These are phyloP conservation scores for Escallonia rubra DNA, from an alignment of 129 eudicot genomes.

Conservation along the genomic window DNA sequence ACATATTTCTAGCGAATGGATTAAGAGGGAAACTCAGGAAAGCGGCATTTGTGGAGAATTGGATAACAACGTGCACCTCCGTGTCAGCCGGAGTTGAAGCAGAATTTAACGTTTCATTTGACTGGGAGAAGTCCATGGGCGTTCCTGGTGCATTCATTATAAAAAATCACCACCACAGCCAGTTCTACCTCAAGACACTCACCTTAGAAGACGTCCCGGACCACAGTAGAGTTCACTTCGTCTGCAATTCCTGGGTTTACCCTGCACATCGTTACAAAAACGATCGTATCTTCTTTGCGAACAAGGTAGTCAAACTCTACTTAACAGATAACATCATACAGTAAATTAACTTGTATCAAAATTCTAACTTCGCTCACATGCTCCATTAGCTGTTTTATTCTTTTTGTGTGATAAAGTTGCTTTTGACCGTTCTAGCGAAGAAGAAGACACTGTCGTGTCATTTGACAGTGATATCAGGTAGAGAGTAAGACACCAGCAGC, in stretches of 20 bases:
- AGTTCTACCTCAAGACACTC: conserved; percentile 28
- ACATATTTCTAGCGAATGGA: conserved; percentile 1
- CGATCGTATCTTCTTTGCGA: conserved; percentile 28
- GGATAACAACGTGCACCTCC: neutral
- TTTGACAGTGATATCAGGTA: neutral
- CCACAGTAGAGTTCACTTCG: conserved; percentile 23
- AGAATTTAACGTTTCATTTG: conserved; percentile 16
- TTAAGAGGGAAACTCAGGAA: conserved; percentile 16
- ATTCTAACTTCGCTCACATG: neutral
- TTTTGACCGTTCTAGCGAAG: no score
- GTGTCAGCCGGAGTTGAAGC: conserved; percentile 5
- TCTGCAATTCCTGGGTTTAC: conserved; percentile 39
- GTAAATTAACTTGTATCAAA: neutral
- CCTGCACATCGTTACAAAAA: conserved; percentile 16
- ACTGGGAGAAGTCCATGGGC: conserved; percentile 22
- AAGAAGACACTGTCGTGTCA: neutral
- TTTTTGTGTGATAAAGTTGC: no score
- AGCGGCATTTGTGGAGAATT: conserved; percentile 11
- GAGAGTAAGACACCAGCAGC: neutral
- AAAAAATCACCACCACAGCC: conserved; percentile 19
- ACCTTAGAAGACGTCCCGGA: conserved; percentile 22
- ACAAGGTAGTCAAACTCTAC: conserved; percentile 17
- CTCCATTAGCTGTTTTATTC: neutral
- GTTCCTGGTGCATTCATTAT: conserved; percentile 24
- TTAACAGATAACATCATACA: no score